These are phyloP conservation scores for Heliosperma pusillum DNA, from an alignment of 148 eudicot genomes.

Conservation along the genomic window DNA sequence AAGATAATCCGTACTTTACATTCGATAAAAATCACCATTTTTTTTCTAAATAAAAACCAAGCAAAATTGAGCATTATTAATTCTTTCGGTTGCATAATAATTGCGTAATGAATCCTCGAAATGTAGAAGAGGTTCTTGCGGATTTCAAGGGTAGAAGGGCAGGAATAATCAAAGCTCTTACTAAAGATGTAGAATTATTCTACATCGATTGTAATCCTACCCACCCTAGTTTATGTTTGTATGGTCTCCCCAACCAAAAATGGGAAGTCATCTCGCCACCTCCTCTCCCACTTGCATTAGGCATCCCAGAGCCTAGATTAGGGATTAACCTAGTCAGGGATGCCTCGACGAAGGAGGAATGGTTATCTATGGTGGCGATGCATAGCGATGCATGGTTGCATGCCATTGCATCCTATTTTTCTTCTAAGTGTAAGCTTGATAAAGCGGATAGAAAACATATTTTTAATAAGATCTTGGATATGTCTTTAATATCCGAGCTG, in stretches of 20 bases:
- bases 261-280: conserved; percentile 20
- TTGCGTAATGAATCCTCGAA: conserved; percentile 16
- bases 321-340: conserved; percentile 24
- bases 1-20: too few relatives aligned
- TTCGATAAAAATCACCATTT: too few relatives aligned
- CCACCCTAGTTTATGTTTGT: conserved; percentile 14
- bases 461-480: conserved; percentile 16
- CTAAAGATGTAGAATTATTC: conserved; percentile 21
- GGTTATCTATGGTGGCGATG: conserved; percentile 27
- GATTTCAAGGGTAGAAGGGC: conserved; percentile 30
- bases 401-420: conserved; percentile 14
- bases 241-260: conserved; percentile 17
- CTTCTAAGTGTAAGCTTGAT: conserved; percentile 15
- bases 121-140: conserved; percentile 24
- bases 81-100: background rate
- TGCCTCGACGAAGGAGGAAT: conserved; percentile 16
- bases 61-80: too few relatives aligned
- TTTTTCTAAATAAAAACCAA: too few relatives aligned
- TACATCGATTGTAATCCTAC: conserved; percentile 19
- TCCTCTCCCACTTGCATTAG: too few relatives aligned
- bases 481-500: background rate
- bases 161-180: conserved; percentile 24
- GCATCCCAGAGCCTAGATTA: conserved; percentile 22
- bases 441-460: conserved; percentile 21
- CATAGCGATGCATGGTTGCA: conserved; percentile 28